A percentile compares a stretch with the other conserved stretches of the same genome.
Evolutionary conservation across 2,329 filamentous ascomycete species (phyloP).

Genomic region (Pseudogymnoascus sp.): DNA sequence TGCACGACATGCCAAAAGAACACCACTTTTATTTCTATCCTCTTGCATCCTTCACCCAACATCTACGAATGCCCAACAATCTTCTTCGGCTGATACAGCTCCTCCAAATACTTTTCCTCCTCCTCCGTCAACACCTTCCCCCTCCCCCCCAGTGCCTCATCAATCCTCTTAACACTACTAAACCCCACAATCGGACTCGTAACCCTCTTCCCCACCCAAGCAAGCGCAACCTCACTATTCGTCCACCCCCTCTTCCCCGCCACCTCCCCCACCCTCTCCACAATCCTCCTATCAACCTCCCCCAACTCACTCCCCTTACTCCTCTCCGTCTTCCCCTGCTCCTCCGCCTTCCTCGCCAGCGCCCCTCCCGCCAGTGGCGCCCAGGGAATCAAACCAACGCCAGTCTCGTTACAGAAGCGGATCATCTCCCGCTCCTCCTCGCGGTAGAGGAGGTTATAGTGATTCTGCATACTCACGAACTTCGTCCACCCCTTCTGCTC

Average conservation of each 20-base stretch:
- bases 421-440: conserved; percentile 41
- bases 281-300: conserved; percentile 40
- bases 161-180: conserved; percentile 37
- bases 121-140: conserved; percentile 34
- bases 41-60: background rate
- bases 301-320: conserved; percentile 13
- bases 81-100: conserved; percentile 35
- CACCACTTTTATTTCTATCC: background rate
- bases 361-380: conserved; percentile 21
- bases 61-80: conserved; percentile 7
- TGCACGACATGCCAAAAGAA: background rate
- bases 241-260: conserved; percentile 41
- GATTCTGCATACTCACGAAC: conserved; percentile 46
- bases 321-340: conserved; percentile 3
- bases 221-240: conserved; percentile 47
- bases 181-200: conserved; percentile 23
- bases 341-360: conserved; percentile 17
- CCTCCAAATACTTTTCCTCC: conserved; percentile 41
- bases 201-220: conserved; percentile 28
- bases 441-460: conserved; percentile 43
- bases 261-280: conserved; percentile 40
- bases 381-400: conserved; percentile 30
- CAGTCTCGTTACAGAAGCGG: conserved; percentile 31
- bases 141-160: conserved; percentile 36
- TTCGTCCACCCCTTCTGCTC: conserved; percentile 43